These are phyloP conservation scores for Basipetospora sp. DNA, from an alignment of 2,329 filamentous ascomycete genomes.

Conservation along the genomic window DNA sequence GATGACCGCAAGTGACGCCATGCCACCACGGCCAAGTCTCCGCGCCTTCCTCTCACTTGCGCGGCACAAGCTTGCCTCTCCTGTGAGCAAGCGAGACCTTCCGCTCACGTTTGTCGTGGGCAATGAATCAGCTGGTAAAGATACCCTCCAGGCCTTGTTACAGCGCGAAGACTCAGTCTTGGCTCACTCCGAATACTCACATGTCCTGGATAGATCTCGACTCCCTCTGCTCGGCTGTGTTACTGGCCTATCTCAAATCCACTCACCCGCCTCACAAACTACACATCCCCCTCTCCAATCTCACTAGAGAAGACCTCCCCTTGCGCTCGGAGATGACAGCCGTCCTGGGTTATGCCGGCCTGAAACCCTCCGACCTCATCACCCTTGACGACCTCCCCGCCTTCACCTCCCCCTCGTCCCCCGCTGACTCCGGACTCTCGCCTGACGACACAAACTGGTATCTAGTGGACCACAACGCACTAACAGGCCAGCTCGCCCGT, in stretches of 20 bases:
- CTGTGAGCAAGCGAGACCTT: slow-evolving; percentile 24
- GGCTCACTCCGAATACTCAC: not conserved
- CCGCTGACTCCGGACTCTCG: too few species aligned
- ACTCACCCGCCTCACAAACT: slow-evolving; percentile 34
- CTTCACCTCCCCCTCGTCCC: slow-evolving; percentile 12
- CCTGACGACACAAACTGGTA: slow-evolving; percentile 51
- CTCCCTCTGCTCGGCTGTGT: slow-evolving; percentile 58
- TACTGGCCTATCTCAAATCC: slow-evolving; percentile 60
- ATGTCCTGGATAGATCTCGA: slow-evolving; percentile 48
- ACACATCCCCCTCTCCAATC: slow-evolving; percentile 60
- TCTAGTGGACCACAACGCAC: slow-evolving; percentile 65
- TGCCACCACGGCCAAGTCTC: slow-evolving; percentile 26
- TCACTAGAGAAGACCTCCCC: slow-evolving; percentile 50
- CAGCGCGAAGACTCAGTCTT: too few species aligned
- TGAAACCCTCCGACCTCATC: slow-evolving; percentile 47
- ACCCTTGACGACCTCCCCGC: slow-evolving; percentile 38
- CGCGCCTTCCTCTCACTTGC: slow-evolving; percentile 49
- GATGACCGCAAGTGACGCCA: too few species aligned
- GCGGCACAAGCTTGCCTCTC: slow-evolving; percentile 57
- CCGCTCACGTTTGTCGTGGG: slow-evolving; percentile 49
- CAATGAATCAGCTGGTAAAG: slow-evolving; percentile 51
- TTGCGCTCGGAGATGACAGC: slow-evolving; percentile 60
- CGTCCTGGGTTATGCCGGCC: slow-evolving; percentile 45
- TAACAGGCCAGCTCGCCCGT: slow-evolving; percentile 44
- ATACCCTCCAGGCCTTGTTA: not conserved